Conservation (phyloP, 495 filamentous ascomycete genomes). For the Acidiella bohemica region DNA sequence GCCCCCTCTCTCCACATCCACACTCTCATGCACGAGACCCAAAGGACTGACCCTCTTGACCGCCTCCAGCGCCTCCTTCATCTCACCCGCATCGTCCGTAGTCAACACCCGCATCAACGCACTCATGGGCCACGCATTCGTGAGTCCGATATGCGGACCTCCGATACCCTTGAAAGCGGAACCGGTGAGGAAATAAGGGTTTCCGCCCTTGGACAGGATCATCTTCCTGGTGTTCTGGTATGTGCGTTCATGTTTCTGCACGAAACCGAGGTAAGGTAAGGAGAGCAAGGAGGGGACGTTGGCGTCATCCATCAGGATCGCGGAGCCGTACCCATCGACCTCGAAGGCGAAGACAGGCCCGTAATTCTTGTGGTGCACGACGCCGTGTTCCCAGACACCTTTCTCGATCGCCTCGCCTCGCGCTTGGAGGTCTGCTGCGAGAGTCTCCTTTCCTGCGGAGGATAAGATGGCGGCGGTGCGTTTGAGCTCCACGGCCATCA, state of each 20-base stretch:
- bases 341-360: conserved; percentile 93
- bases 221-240: conserved; percentile 90
- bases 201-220: conserved; percentile 63
- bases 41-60: conserved; percentile 60
- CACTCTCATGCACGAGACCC: conserved; percentile 82
- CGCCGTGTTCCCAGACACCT: conserved; percentile 78
- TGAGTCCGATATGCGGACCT: conserved; percentile 67
- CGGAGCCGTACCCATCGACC: conserved; percentile 87
- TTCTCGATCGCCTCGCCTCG: conserved; percentile 56
- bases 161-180: conserved; percentile 78
- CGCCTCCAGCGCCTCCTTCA: conserved; percentile 50
- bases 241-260: conserved; percentile 46
- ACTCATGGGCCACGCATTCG: conserved; percentile 96
- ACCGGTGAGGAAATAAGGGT: conserved; percentile 81
- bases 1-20: conserved; percentile 67
- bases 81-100: conserved; percentile 74
- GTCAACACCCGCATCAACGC: conserved; percentile 84
- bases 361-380: conserved; percentile 68
- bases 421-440: conserved; percentile 36
- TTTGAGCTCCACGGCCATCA: conserved; percentile 84
- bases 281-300: conserved; percentile 86
- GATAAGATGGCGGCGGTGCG: conserved; percentile 55
- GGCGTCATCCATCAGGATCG: conserved; percentile 92
- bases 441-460: conserved; percentile 37
- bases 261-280: conserved; percentile 76